Conservation (phyloP, 73 alveolate genomes). For the Blepharisma stoltei region DNA sequence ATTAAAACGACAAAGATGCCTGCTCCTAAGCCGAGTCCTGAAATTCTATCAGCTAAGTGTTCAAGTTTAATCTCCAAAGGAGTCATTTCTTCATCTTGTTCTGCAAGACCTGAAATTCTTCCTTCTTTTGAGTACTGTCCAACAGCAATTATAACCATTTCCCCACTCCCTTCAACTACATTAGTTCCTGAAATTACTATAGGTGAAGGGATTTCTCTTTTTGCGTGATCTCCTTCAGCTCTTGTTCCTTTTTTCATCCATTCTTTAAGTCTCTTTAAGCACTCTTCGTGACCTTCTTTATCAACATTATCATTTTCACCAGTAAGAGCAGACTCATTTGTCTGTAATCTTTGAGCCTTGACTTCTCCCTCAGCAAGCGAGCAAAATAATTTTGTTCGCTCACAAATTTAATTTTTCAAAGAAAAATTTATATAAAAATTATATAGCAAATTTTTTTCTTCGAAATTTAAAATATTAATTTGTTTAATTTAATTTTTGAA, state of each 20-base stretch:
- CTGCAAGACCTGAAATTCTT: conserved; percentile 30
- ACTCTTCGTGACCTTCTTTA: conserved; percentile 37
- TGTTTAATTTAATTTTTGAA: too few relatives aligned
- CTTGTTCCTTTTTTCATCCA: conserved; percentile 53
- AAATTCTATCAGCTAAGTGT: neutral
- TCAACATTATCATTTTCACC: conserved; percentile 84
- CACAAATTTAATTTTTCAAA: too few relatives aligned
- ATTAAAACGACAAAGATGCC: conserved; percentile 2
- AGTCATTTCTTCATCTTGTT: conserved; percentile 23
- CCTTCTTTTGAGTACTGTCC: conserved; percentile 33
- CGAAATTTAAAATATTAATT: too few relatives aligned
- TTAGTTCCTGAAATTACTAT: conserved; percentile 41
- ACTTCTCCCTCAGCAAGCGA: too few relatives aligned
- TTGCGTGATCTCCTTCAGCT: conserved; percentile 53
- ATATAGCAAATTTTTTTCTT: too few relatives aligned
- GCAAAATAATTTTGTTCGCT: too few relatives aligned
- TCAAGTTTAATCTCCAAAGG: conserved; percentile 6
- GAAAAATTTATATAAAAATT: too few relatives aligned
- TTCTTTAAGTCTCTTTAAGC: conserved; percentile 39
- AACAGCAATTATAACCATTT: conserved; percentile 54
- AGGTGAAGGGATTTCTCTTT: conserved; percentile 43
- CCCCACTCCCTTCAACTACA: conserved; percentile 52
- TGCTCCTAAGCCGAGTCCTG: conserved; percentile 15
- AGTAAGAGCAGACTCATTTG: conserved; percentile 91
- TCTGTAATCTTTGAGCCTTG: conserved; percentile 75